These are phyloP conservation scores for Glycine latifolia DNA, from an alignment of 306 rosid species.

Conservation along the genomic window DNA sequence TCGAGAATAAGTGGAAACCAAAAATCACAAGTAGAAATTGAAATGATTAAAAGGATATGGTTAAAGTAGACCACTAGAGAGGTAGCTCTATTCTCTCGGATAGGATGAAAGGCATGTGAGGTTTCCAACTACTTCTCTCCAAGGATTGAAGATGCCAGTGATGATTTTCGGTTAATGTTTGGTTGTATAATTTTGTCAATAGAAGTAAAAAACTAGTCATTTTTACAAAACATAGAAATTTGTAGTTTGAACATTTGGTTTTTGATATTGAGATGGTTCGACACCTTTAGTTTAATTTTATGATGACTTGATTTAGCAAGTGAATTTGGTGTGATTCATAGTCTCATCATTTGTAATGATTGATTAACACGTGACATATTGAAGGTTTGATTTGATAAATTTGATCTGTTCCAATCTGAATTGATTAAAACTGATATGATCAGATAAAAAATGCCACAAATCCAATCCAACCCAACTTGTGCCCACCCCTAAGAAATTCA, in stretches of 20 bases:
- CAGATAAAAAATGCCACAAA: no score
- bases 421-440: no score
- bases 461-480: no score
- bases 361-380: background rate
- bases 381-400: background rate
- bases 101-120: slow-evolving; percentile 1
- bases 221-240: background rate
- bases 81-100: background rate
- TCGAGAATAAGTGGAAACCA: background rate
- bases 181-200: background rate
- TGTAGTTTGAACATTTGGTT: background rate
- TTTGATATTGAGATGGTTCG: background rate
- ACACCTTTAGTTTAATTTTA: background rate
- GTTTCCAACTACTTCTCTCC: background rate
- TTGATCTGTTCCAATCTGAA: no score
- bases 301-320: background rate
- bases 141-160: background rate
- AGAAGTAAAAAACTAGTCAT: background rate
- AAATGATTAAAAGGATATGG: background rate
- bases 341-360: background rate
- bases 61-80: background rate
- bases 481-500: background rate
- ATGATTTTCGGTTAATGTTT: background rate
- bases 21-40: background rate
- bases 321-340: background rate